A percentile compares a stretch with the other conserved stretches of the same genome.
These are phyloP conservation scores for Cladophialophora immunda DNA, from an alignment of 2,329 filamentous ascomycete species.

Conservation along the genomic window DNA sequence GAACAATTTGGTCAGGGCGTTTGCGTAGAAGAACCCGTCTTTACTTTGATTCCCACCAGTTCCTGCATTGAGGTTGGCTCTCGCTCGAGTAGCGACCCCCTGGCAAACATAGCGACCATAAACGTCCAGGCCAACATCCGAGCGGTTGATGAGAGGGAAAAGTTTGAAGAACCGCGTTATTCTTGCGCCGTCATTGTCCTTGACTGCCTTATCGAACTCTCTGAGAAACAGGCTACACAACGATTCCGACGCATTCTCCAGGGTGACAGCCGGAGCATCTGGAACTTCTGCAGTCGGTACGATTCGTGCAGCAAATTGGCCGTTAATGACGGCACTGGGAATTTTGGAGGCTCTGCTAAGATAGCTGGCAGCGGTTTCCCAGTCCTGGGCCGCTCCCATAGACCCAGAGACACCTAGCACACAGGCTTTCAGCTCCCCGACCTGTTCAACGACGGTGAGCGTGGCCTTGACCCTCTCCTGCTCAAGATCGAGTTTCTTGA, in stretches of 20 bases:
- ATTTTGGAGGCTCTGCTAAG: slow-evolving; percentile 83
- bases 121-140: slow-evolving; percentile 89
- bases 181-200: slow-evolving; percentile 84
- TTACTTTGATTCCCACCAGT: slow-evolving; percentile 67
- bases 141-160: slow-evolving; percentile 89
- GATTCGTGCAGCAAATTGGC: slow-evolving; percentile 87
- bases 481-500: slow-evolving; percentile 87
- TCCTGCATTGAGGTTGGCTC: slow-evolving; percentile 78
- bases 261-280: slow-evolving; percentile 84
- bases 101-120: slow-evolving; percentile 97
- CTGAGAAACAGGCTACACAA: slow-evolving; percentile 89
- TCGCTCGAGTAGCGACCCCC: slow-evolving; percentile 85
- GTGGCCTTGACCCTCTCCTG: slow-evolving; percentile 92
- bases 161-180: slow-evolving; percentile 98
- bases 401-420: slow-evolving; percentile 92
- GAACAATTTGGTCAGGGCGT: slow-evolving; percentile 88
- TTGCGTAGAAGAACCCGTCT: slow-evolving; percentile 91
- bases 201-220: slow-evolving; percentile 92
- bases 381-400: slow-evolving; percentile 98
- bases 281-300: slow-evolving; percentile 96
- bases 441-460: slow-evolving; percentile 90
- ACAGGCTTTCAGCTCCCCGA: slow-evolving; percentile 95
- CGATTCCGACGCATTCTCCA: slow-evolving; percentile 87
- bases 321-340: slow-evolving; percentile 79
- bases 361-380: slow-evolving; percentile 95